phyloP scores from a whole-genome alignment of 2,329 filamentous ascomycete species.

The Waltergamsia citrina region DNA sequence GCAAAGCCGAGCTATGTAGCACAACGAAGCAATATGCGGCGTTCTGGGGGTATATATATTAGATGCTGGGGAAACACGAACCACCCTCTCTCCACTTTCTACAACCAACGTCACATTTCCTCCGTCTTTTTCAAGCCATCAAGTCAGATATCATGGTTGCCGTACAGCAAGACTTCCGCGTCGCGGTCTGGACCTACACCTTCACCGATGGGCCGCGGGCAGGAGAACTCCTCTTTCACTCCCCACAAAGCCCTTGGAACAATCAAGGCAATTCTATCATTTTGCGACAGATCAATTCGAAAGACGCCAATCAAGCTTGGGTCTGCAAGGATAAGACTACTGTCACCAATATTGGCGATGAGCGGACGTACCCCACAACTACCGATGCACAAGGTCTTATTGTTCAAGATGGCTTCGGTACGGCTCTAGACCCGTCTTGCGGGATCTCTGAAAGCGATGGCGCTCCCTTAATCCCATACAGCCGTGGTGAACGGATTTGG shows the following conservation, averaged over 20 bases:
- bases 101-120: no score
- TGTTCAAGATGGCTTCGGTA: neutral
- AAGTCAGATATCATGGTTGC: no score
- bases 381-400: conserved; percentile 3
- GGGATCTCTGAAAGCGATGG: neutral
- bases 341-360: neutral
- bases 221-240: conserved; percentile 1
- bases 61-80: no score
- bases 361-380: neutral
- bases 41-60: no score
- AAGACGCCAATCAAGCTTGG: neutral
- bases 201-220: neutral
- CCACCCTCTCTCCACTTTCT: no score
- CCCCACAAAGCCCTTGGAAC: conserved; percentile 3
- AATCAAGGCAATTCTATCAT: conserved; percentile 1
- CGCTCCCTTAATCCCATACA: conserved; percentile 1
- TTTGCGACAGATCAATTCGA: conserved; percentile 1
- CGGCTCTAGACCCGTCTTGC: neutral
- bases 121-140: no score
- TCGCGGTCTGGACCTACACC: conserved; percentile 2
- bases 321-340: neutral
- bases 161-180: conserved; percentile 2
- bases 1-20: no score
- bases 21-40: no score
- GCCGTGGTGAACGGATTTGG: conserved; percentile 4